Base-by-base conservation (phyloP, 139 green algal genomes). In the Spirogloea muscicola region DNA sequence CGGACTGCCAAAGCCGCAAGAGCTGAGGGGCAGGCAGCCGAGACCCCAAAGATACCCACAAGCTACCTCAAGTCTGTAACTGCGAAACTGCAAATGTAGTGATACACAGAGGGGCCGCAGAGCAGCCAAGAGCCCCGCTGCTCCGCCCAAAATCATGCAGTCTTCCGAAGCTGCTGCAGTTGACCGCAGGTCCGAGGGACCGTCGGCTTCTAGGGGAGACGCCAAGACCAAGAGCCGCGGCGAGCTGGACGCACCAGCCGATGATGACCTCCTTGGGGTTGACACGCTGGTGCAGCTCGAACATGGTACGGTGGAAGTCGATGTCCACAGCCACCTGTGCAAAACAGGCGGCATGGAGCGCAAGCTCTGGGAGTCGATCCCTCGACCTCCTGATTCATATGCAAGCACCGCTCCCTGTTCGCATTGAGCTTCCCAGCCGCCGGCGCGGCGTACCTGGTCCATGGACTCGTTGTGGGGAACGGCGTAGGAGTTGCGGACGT, bases 391-490 rank as follows among this genome's bases (percentile, higher is more conserved):
- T 55, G n/a, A n/a, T n/a, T n/a, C n/a, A n/a, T n/a, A n/a, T n/a
- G n/a, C n/a, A n/a, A n/a, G n/a, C n/a, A n/a, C n/a, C n/a, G n/a
- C n/a, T n/a, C n/a, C n/a, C n/a, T n/a, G n/a, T n/a, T n/a, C n/a
- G 43, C 10, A 10, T n/a, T 52, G 43, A 52, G 59, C 18, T 10
- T 31, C 29, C 16, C 59, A 68, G 25, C 9, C 27, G 33, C 7
- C 27, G 46, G 18, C 25, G 10, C 13, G 51, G 13, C 57, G 57
- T 58, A 92, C 91, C 86, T 93, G 86, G 25, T 96, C 92, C 41
- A 84, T 79, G 74, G 77, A 90, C 82, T 98, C 94, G 58, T 91
- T 96, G 86, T 97, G 93, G 0, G 94, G 93, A 29, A 98, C 94
- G 4, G 94, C 89, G 58, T 97, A 98, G 84, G 88, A 94, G 63